phyloP scores from a whole-genome alignment of 805 yeast genomes.

The Saccharomycopsis sp. region DNA sequence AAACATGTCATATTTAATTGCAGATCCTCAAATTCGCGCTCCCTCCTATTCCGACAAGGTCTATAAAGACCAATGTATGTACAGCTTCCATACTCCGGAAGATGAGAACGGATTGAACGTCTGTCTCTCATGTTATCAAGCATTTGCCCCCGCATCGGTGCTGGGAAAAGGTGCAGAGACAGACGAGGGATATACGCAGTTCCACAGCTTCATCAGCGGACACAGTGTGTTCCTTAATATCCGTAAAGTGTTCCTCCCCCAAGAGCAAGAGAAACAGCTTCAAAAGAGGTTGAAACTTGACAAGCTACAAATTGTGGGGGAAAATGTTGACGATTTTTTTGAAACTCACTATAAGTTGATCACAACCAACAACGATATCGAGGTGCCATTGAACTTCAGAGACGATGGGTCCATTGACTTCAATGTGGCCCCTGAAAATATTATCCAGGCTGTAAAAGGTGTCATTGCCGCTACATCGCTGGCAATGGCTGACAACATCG shows the following conservation, averaged over 20 bases:
- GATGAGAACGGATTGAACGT: slow-evolving; percentile 18
- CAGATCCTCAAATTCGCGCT: slow-evolving; percentile 11
- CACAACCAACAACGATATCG: neutral
- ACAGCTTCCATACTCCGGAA: slow-evolving; percentile 22
- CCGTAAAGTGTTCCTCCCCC: slow-evolving; percentile 13
- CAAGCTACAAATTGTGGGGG: slow-evolving; percentile 18
- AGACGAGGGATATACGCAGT: slow-evolving; percentile 11
- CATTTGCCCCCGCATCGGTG: slow-evolving; percentile 16
- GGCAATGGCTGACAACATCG: slow-evolving; percentile 51
- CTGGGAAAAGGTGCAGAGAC: neutral
- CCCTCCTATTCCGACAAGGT: slow-evolving; percentile 12
- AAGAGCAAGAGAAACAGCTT: slow-evolving; percentile 16
- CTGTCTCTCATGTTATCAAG: slow-evolving; percentile 19
- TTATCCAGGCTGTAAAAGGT: slow-evolving; percentile 10
- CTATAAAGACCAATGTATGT: slow-evolving; percentile 20
- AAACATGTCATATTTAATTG: neutral
- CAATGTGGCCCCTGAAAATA: slow-evolving; percentile 4
- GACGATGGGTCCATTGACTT: neutral
- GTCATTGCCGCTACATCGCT: slow-evolving; percentile 15
- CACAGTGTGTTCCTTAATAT: slow-evolving; percentile 17
- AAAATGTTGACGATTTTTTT: slow-evolving; percentile 16
- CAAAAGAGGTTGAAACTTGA: slow-evolving; percentile 18
- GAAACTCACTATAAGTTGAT: slow-evolving; percentile 3
- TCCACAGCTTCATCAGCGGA: slow-evolving; percentile 16
- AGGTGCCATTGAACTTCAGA: slow-evolving; percentile 6